Conservation (phyloP, 768 basidiomycete species). For the Phylloporus sp. region DNA sequence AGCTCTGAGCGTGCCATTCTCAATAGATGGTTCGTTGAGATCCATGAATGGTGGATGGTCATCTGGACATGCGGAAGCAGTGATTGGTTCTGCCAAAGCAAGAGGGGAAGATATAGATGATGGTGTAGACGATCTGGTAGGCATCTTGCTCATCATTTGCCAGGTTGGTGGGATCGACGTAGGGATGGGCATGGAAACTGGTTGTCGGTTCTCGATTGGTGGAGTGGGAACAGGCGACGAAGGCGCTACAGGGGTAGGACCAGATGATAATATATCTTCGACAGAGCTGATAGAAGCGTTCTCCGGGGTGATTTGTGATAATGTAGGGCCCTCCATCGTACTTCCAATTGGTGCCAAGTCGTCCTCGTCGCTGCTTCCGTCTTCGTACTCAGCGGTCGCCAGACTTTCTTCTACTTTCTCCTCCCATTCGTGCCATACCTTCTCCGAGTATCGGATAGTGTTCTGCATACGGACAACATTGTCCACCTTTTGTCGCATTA, state of each 20-base stretch:
- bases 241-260: conserved; percentile 69
- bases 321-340: conserved; percentile 17
- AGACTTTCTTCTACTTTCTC: conserved; percentile 74
- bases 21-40: conserved; percentile 49
- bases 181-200: conserved; percentile 33
- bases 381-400: conserved; percentile 53
- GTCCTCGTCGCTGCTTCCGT: conserved; percentile 44
- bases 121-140: conserved; percentile 82
- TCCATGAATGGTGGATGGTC: conserved; percentile 63
- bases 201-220: conserved; percentile 22
- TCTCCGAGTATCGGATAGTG: conserved; percentile 94
- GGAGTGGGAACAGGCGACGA: conserved; percentile 35
- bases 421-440: conserved; percentile 97
- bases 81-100: conserved; percentile 79
- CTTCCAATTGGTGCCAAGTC: conserved; percentile 34
- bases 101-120: conserved; percentile 87
- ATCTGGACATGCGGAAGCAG: conserved; percentile 60
- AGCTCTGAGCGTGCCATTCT: conserved; percentile 48
- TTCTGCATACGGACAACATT: conserved; percentile 95
- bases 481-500: conserved; percentile 91
- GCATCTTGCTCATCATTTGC: conserved; percentile 42
- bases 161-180: conserved; percentile 46
- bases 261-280: conserved; percentile 39
- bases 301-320: conserved; percentile 11
- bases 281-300: conserved; percentile 17